phyloP scores from a whole-genome alignment of 345 rosid genomes.

The Hirschfeldia incana region DNA sequence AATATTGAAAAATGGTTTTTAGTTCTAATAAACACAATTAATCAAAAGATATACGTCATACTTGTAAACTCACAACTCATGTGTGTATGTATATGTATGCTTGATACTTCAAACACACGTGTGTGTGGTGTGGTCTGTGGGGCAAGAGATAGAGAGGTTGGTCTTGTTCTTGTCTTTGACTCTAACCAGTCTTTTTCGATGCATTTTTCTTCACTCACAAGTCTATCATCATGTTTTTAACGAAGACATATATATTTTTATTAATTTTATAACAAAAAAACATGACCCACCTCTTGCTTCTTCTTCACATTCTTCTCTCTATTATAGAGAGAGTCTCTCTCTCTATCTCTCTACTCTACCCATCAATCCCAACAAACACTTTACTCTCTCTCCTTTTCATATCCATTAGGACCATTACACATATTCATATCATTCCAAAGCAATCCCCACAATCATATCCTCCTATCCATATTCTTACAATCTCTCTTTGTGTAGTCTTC shows the following conservation, averaged over 20 bases:
- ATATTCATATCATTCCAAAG: constrained; percentile 55
- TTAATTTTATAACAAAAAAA: background rate
- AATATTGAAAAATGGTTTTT: background rate
- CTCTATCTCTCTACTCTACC: constrained; percentile 7
- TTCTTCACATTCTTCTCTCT: constrained; percentile 39
- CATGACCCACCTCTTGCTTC: constrained; percentile 37
- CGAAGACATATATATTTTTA: constrained; percentile 53
- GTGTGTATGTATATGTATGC: background rate
- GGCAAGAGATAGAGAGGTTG: constrained; percentile 24
- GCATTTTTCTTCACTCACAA: constrained; percentile 85
- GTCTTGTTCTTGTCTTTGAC: constrained; percentile 50
- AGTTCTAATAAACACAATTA: background rate
- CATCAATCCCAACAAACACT: constrained; percentile 58
- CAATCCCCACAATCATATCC: constrained; percentile 78
- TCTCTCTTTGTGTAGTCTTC: constrained; percentile 38
- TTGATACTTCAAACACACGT: constrained; percentile 52
- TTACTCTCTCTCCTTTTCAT: constrained; percentile 6
- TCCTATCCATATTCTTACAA: constrained; percentile 51
- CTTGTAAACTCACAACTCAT: constrained; percentile 4
- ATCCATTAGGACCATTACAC: background rate
- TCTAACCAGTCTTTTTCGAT: constrained; percentile 72
- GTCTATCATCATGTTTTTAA: constrained; percentile 74
- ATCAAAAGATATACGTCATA: background rate
- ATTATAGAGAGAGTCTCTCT: background rate
- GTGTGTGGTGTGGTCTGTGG: background rate